Evolutionary conservation across 495 filamentous ascomycete species (phyloP).

Genomic region (Sphaerosporella brunnea): DNA sequence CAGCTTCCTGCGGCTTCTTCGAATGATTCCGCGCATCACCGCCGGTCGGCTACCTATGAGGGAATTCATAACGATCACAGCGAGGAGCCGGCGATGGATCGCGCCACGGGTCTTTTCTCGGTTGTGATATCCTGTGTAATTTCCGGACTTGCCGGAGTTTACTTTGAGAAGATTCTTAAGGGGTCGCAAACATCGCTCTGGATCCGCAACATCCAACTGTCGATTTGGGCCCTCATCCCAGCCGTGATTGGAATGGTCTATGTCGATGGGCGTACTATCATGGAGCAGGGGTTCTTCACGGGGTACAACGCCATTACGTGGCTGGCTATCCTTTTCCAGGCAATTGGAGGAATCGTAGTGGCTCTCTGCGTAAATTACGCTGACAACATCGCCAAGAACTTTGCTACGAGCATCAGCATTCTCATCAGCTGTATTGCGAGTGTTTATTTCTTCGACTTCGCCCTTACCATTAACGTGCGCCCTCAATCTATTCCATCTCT

Average conservation of each 20-base stretch:
- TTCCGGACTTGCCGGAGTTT: conserved; percentile 71
- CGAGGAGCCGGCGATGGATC: conserved; percentile 49
- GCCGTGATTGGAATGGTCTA: conserved; percentile 71
- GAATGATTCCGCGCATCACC: conserved; percentile 31
- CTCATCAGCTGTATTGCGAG: conserved; percentile 69
- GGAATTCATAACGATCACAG: conserved; percentile 68
- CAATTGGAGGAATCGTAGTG: conserved; percentile 62
- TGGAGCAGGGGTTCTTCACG: conserved; percentile 70
- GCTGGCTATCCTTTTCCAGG: conserved; percentile 66
- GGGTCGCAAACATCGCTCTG: conserved; percentile 64
- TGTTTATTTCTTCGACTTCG: conserved; percentile 65
- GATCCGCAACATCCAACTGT: conserved; percentile 86
- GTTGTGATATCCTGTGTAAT: conserved; percentile 58
- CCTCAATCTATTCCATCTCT: not conserved
- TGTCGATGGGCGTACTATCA: conserved; percentile 69
- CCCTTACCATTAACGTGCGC: conserved; percentile 46
- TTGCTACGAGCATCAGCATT: conserved; percentile 80
- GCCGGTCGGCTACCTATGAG: conserved; percentile 87
- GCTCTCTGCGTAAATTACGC: conserved; percentile 75
- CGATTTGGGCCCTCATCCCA: conserved; percentile 77
- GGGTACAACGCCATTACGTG: conserved; percentile 88
- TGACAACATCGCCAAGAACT: conserved; percentile 77
- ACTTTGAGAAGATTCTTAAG: conserved; percentile 90
- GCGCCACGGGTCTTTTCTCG: conserved; percentile 55
- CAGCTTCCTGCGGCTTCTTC: conserved; percentile 41